A percentile compares a stretch with the other conserved stretches of the same genome.
Evolutionary conservation across 495 filamentous ascomycete species (phyloP).

Genomic region (Aspergillus leporis): DNA sequence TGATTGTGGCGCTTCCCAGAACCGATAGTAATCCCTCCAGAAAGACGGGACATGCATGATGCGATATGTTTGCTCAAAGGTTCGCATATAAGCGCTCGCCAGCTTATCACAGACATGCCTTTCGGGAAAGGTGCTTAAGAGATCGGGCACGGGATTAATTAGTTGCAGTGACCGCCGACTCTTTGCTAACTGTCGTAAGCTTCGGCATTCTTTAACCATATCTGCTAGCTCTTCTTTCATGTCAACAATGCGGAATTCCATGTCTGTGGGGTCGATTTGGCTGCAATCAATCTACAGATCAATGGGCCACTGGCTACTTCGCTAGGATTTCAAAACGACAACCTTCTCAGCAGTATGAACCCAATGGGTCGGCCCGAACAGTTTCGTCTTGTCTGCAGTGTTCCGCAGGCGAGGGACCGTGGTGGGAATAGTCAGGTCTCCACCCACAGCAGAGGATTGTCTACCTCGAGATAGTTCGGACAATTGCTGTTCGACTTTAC

Average conservation of each 20-base stretch:
- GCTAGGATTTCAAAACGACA: background rate
- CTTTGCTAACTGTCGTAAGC: background rate
- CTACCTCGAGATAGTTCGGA: constrained; percentile 1
- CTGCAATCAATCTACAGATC: constrained; percentile 17
- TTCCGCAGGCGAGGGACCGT: constrained; percentile 19
- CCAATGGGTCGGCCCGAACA: constrained; percentile 47
- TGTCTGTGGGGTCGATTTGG: constrained; percentile 25
- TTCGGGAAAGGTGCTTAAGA: background rate
- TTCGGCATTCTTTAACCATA: background rate
- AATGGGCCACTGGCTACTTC: background rate
- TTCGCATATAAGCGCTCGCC: background rate
- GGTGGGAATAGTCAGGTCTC: constrained; percentile 17
- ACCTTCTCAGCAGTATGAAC: constrained; percentile 42
- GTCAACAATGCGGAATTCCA: constrained; percentile 15
- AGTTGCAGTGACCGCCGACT: background rate
- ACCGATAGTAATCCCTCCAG: background rate
- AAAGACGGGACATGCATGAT: background rate
- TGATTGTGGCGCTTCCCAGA: background rate
- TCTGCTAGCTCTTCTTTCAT: background rate
- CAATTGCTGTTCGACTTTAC: constrained; percentile 3
- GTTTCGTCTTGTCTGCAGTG: constrained; percentile 31
- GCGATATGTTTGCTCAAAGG: background rate
- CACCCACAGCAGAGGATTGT: background rate
- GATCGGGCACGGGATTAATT: background rate
- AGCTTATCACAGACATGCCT: background rate